Evolutionary conservation across 306 rosid genomes (phyloP), one percentile per base, ranked within the genome.

Genomic region (Cucurbita maxima): DNA sequence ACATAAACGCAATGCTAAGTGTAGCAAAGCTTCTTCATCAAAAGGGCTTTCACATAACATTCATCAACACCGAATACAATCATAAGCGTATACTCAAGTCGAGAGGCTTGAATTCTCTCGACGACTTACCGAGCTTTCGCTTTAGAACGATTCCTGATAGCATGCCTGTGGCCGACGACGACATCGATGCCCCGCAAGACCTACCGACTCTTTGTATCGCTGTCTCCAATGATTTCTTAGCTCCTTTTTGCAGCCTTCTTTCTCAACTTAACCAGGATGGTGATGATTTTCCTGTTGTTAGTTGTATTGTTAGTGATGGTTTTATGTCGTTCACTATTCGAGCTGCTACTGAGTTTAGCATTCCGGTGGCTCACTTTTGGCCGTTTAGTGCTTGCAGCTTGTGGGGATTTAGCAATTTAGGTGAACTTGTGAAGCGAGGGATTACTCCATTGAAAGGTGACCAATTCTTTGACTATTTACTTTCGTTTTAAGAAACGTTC

Each of bases 161-260:
- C 25, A 85, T 85, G 5, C 88, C 90, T 0, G 6, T 3, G 36
- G 13, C 34, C 79, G 75, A 3, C 8, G 79, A 4, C 6, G 79
- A 87, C 1, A 63, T 41, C 6, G 83, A 89, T 6, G 86, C 37
- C 36, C 81, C 88, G 5, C 87, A 82, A 75, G 77, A 86, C 57
- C 30, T 84, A 1, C 75, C 81, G 6, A 13, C 85, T 25, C 34
- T 87, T 1, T 79, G 85, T 9, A 64, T 41, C 0, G 82, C 96
- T 13, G 84, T 79, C 0, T 68, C 53, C 1, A 80, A 1, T 1
- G 15, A 76, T 34, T 87, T 87, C 57, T 55, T 78, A 1, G 75
- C 77, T 1, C 87, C 81, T 58, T 89, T 89, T 12, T 81, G 22
- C 14, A 63, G 75, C 37, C 86, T 89, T 25, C 55, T 88, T 8